Evolutionary conservation across 2,329 filamentous ascomycete genomes (phyloP).

Genomic region (Nemania abortiva): DNA sequence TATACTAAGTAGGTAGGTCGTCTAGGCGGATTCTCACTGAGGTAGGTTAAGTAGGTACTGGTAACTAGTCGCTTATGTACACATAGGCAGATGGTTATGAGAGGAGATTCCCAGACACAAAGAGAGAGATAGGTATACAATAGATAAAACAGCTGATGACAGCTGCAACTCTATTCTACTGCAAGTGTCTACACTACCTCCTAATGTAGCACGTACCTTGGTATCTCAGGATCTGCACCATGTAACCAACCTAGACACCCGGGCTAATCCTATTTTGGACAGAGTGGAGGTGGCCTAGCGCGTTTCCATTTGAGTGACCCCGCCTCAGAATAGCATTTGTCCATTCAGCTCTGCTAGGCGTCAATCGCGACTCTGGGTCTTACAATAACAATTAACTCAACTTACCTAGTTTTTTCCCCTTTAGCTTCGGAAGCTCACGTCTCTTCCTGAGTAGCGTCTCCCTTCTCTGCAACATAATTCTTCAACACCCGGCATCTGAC

Average conservation of each 20-base stretch:
- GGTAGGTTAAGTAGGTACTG: not conserved
- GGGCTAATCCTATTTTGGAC: too few species aligned
- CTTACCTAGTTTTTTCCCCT: not conserved
- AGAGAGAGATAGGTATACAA: not conserved
- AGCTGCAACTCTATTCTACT: not conserved
- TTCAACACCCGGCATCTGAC: not conserved
- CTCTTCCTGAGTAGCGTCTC: not conserved
- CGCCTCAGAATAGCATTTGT: not conserved
- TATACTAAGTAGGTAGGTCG: not conserved
- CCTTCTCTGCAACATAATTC: not conserved
- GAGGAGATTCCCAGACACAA: too few species aligned
- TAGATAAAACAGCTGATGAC: not conserved
- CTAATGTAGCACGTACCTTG: too few species aligned
- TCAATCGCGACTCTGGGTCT: not conserved
- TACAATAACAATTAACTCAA: slow-evolving; percentile 2
- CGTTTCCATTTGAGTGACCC: not conserved
- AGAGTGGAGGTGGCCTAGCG: not conserved
- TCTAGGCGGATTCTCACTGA: not conserved
- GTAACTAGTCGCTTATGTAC: too few species aligned
- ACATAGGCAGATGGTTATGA: too few species aligned
- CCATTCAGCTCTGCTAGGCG: not conserved
- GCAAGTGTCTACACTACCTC: not conserved
- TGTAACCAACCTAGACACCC: too few species aligned
- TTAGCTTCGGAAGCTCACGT: slow-evolving; percentile 1
- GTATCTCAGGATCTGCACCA: too few species aligned